Evolutionary conservation across 2,329 filamentous ascomycete species (phyloP), one percentile per base, ranked within the genome.

Genomic region (Alternaria infectoria): DNA sequence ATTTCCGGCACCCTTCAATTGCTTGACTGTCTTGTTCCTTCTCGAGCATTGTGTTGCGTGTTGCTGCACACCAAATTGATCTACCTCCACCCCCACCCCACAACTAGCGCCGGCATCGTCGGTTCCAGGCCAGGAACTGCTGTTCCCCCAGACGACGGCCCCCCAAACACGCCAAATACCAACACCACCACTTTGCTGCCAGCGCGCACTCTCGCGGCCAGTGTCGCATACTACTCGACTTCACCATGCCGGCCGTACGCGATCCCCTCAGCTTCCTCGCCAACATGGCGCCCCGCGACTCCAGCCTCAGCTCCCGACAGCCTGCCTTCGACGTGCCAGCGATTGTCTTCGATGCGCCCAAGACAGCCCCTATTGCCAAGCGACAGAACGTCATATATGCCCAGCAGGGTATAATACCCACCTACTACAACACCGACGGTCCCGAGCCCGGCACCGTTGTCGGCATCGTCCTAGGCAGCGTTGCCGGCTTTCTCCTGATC

Each of bases 391-490:
- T 70, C 3, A 55, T 62, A 57, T 47, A 65, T 12, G 57, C 69
- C 21, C 69, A 70, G 23, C 68, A 65, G 15, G 71, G 79, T 61
- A 83, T 87, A 64, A 89, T 91, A 69, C 88, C 89, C 2, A 84
- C 86, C 25, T 87, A 87, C 69, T 91, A 91, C 78, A 82, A 84
- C 49, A 81, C 82, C 56, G 80, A 79, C 25, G 84, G 87, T 6
- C 87, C 87, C 0, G 50, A 82, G 1, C 84, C 88, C 0, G 88
- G 86, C 57, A 84, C 84, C 43, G 84, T 90, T 1, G 87, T 84
- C 10, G 89, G 88, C 58, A 89, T 90, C 61, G 85, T 86, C 6
- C 80, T 88, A 25, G 86, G 86, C 65, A 83, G 81, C 59, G 83
- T 88, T 21, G 81, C 79, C 7, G 86, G 84, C 50, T 86, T 87